These are phyloP conservation scores for Xanthoparmelia taractica DNA, from an alignment of 495 filamentous ascomycete species.

Conservation along the genomic window DNA sequence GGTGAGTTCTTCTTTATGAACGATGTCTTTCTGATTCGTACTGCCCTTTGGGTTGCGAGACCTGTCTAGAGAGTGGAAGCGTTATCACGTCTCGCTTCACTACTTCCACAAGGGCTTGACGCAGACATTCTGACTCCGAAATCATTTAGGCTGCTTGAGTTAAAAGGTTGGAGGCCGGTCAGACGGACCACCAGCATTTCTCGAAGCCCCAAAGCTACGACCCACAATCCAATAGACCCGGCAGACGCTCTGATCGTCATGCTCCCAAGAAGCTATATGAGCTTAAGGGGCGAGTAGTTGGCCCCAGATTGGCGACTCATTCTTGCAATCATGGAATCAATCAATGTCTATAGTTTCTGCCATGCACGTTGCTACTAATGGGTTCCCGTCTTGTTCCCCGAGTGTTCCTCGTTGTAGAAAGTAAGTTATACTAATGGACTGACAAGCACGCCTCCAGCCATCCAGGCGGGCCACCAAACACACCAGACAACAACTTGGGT, in stretches of 20 bases:
- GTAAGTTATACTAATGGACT: slow-evolving; percentile 20
- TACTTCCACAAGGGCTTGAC: neutral
- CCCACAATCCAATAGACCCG: neutral
- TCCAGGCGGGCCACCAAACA: slow-evolving; percentile 98
- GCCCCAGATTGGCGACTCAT: neutral
- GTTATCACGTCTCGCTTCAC: neutral
- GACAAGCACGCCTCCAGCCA: slow-evolving; percentile 52
- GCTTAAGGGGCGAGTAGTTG: neutral
- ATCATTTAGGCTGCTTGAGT: neutral
- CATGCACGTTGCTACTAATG: neutral
- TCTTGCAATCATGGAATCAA: neutral
- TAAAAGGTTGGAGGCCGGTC: neutral
- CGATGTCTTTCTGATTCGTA: slow-evolving; percentile 18
- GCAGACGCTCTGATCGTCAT: neutral
- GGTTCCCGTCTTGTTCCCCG: neutral
- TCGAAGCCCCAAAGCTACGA: neutral
- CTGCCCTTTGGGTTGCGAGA: neutral
- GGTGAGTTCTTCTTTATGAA: slow-evolving; percentile 33
- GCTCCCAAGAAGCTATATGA: neutral
- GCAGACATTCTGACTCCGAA: neutral
- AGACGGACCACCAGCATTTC: neutral
- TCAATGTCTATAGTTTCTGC: neutral
- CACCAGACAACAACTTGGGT: slow-evolving; percentile 89
- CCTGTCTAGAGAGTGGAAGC: neutral
- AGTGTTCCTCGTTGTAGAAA: neutral